Evolutionary conservation across 2,329 filamentous ascomycete genomes (phyloP), one percentile per base, ranked within the genome.

Genomic region (Clathrospora elynae): DNA sequence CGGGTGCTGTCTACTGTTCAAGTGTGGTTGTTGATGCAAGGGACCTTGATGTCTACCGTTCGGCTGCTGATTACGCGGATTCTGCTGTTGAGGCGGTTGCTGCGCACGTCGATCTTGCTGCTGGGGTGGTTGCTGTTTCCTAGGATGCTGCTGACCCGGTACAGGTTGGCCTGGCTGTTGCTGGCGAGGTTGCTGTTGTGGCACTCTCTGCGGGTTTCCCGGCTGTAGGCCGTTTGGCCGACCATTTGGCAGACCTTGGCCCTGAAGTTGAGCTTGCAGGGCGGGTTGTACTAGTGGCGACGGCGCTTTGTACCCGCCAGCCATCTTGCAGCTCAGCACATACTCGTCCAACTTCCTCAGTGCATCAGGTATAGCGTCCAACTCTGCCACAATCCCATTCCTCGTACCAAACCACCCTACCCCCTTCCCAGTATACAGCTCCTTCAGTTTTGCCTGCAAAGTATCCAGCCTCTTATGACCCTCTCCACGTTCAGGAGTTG

Each of bases 341-440:
- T 64, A 48, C 16, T 66, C 60, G 44, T 77, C 63, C 5, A 76
- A 54, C 31, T 58, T 63, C 31, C 57, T 49, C 19, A 77, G 35
- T 10, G 67, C 70, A 19, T 63, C 57, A 11, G 56, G 60, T 9
- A 73, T 54, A 1, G 68, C 71, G 10, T 65, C 55, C 9, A 67
- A 44, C 2, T 67, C 53, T 7, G 71, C 68, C 1, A 75, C 51
- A 6, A 74, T 53, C 6, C 71, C 68, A 10, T 61, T 69, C 1
- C 63, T 55, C 8, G 72, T 57, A 1, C 73, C 73, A 11, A 60
- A 59, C 70, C 72, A 75, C 9, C 62, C 56, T 9, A 65, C 43
- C 3, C 64, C 63, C 5, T 53, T 58, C 4, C 53, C 40, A 20
- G 46, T 55, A 42, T 66, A 73, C 3, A 73, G 28, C 5, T 57